A percentile compares a stretch with the other conserved stretches of the same genome.
These are phyloP conservation scores for Pseudozyma thailandica DNA, from an alignment of 1,284 basidiomycete genomes.

Conservation along the genomic window DNA sequence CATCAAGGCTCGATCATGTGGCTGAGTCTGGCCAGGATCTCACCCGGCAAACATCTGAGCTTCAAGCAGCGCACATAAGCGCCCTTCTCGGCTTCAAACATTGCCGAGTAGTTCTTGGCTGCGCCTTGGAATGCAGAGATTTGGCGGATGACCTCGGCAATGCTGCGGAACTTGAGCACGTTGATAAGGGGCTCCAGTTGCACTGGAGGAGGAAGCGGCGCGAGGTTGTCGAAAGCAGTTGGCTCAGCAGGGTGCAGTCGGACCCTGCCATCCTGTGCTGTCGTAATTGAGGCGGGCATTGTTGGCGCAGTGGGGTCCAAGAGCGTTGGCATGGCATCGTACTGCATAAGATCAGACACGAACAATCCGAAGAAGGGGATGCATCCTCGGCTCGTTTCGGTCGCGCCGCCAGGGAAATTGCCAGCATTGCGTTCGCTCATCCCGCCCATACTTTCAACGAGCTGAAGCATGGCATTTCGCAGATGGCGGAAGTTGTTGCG, in stretches of 20 bases:
- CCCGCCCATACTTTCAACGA: conserved; percentile 29
- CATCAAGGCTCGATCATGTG: conserved; percentile 34
- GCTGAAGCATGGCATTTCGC: conserved; percentile 58
- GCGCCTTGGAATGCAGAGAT: conserved; percentile 57
- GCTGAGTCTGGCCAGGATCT: conserved; percentile 50
- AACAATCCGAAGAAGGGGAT: conserved; percentile 65
- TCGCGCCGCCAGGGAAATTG: background rate
- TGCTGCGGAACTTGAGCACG: conserved; percentile 56
- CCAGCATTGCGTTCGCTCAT: conserved; percentile 10
- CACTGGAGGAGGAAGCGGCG: conserved; percentile 47
- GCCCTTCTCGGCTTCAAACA: conserved; percentile 56
- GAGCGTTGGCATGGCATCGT: conserved; percentile 57
- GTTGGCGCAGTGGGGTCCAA: conserved; percentile 58
- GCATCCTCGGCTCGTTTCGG: conserved; percentile 20
- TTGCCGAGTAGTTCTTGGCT: conserved; percentile 40
- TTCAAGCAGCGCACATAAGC: conserved; percentile 61
- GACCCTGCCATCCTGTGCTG: conserved; percentile 14
- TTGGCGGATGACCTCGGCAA: conserved; percentile 56
- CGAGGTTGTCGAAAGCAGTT: conserved; percentile 44
- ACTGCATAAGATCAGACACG: conserved; percentile 58
- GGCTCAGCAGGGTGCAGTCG: conserved; percentile 31
- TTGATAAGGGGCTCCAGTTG: conserved; percentile 56
- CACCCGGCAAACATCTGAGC: conserved; percentile 56
- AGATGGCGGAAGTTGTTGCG: conserved; percentile 78
- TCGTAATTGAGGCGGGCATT: conserved; percentile 13